Evolutionary conservation across 108 stramenopile species (phyloP), one percentile per base, ranked within the genome.

Genomic region (Skeletonema marinoi): DNA sequence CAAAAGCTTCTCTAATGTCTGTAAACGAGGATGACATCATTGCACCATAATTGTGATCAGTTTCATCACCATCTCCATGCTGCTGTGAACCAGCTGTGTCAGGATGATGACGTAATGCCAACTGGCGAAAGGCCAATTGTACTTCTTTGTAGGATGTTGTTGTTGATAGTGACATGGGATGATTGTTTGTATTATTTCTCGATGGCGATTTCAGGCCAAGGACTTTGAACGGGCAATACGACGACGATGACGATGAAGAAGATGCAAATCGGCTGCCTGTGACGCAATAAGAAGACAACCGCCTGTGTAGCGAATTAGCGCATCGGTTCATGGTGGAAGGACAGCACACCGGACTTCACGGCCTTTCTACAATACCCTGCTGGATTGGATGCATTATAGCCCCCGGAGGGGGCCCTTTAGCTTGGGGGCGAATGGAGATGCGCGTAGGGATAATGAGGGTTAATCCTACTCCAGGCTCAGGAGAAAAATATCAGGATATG

Each of bases 41-140:
- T 11, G 25, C 32, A 32, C 14, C 46, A 32, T 48, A 44, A 36
- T 32, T 65, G 3, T 61, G 3, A 1, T 21, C 32, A 42, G 51
- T 29, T 36, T 19, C 38, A 60, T 61, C 39, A 32, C 30, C 62
- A 8, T 61, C 39, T 44, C 30, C 62, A 8, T 46, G 44, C 44
- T 46, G 41, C 11, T 32, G 41, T 11, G 66, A 39, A 6, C 13
- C 41, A 11, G 58, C 61, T 3, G 56, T 72, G 48, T 79, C 78
- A 36, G 78, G 78, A 68, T 79, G 78, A 72, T 79, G 32, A 39
- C 41, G 38, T 48, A 79, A 68, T 72, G 78, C 78, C 71, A 73
- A 51, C 29, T 67, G 66, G 14, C 66, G 78, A 66, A 79, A 79
- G 48, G 78, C 71, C 17, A 29, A 59, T 36, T 48, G 46, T 4